These are phyloP conservation scores for Psilocybe mexicana DNA, from an alignment of 1,284 basidiomycete species.

Conservation along the genomic window DNA sequence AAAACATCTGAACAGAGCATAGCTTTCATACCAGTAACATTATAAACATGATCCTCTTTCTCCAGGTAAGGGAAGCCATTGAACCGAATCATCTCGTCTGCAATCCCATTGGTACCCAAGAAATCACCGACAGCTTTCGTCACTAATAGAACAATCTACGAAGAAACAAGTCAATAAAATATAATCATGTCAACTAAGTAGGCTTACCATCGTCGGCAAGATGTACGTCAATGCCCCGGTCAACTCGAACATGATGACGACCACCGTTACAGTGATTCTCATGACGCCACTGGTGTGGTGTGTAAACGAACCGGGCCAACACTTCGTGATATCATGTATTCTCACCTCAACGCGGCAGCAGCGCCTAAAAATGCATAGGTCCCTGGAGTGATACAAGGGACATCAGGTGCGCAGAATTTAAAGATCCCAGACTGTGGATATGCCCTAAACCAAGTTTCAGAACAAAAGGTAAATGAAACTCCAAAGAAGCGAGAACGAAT, in stretches of 20 bases:
- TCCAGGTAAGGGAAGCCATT: conserved; percentile 97
- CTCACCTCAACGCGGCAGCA: conserved; percentile 88
- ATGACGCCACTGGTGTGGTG: conserved; percentile 79
- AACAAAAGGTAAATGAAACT: background rate
- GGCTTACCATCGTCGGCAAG: conserved; percentile 89
- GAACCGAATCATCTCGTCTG: conserved; percentile 96
- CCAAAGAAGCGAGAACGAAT: background rate
- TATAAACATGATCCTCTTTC: conserved; percentile 90
- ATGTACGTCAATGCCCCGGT: conserved; percentile 98
- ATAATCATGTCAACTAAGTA: background rate
- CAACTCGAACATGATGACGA: conserved; percentile 99
- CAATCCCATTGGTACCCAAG: conserved; percentile 90
- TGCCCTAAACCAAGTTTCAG: conserved; percentile 50
- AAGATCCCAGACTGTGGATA: conserved; percentile 87
- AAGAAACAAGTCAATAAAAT: background rate
- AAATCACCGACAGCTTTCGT: conserved; percentile 98
- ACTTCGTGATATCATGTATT: conserved; percentile 16
- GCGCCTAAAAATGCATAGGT: conserved; percentile 96
- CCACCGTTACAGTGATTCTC: conserved; percentile 95
- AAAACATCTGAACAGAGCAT: background rate
- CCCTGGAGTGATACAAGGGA: conserved; percentile 97
- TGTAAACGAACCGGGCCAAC: conserved; percentile 2
- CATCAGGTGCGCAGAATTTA: conserved; percentile 86
- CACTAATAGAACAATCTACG: conserved; percentile 90
- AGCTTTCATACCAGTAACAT: conserved; percentile 74